phyloP scores from a whole-genome alignment of 2,329 filamentous ascomycete species.

The Trichophyton equinum region DNA sequence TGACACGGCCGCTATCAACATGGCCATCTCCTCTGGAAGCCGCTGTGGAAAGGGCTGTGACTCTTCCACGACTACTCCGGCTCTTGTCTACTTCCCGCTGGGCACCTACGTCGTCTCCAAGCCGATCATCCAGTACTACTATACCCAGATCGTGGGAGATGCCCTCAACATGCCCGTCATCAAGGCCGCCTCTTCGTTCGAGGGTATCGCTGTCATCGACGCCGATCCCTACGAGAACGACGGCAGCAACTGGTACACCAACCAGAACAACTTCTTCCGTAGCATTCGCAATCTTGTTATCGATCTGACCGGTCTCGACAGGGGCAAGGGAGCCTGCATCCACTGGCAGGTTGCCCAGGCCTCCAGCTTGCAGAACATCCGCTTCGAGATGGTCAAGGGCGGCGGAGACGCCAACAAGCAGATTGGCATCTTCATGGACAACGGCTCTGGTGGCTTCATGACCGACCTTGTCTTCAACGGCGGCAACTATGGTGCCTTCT shows the following conservation, averaged over 20 bases:
- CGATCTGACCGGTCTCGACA: slow-evolving; percentile 52
- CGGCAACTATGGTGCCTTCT: slow-evolving; percentile 62
- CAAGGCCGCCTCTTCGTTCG: slow-evolving; percentile 59
- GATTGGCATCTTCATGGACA: slow-evolving; percentile 73
- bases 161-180: slow-evolving; percentile 57
- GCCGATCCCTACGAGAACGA: slow-evolving; percentile 64
- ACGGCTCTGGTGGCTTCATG: slow-evolving; percentile 75
- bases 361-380: slow-evolving; percentile 66
- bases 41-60: slow-evolving; percentile 74
- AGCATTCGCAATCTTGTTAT: slow-evolving; percentile 72
- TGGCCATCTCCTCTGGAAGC: slow-evolving; percentile 60
- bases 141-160: slow-evolving; percentile 86
- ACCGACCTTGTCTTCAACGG: slow-evolving; percentile 73
- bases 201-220: slow-evolving; percentile 81
- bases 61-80: slow-evolving; percentile 70
- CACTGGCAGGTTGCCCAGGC: slow-evolving; percentile 83
- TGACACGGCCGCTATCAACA: slow-evolving; percentile 80
- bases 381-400: slow-evolving; percentile 64
- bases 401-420: slow-evolving; percentile 53
- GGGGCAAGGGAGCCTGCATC: slow-evolving; percentile 53
- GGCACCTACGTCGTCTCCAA: slow-evolving; percentile 72
- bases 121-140: slow-evolving; percentile 74
- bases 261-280: slow-evolving; percentile 74
- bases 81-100: slow-evolving; percentile 80
- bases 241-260: slow-evolving; percentile 63